Base-by-base conservation (phyloP, 2,329 filamentous ascomycete species). In the Aspergillus tanneri region DNA sequence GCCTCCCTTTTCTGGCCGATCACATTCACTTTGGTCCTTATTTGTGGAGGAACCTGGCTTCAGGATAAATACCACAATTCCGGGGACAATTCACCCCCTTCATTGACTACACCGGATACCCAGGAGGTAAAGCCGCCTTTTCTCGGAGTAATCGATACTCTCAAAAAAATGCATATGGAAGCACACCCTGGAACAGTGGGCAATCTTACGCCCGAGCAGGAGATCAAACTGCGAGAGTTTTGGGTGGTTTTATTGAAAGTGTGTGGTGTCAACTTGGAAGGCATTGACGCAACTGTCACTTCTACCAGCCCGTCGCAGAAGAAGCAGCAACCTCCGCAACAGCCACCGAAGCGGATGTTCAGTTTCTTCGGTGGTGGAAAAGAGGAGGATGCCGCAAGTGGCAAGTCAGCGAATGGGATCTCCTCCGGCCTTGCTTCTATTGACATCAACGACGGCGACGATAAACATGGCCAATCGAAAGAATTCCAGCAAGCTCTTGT, bases 391-490 rank as follows among this genome's bases (percentile, higher is more conserved):
- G 63, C 68, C 3, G 64, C 72, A 22, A 63, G 55, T 28, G 41
- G 43, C 2, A 54, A 61, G 5, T 62, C 70, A 5, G 67, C 73
- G 27, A 67, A 70, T 14, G 65, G 69, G 2, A 57, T 71, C 36
- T 76, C 64, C 8, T 50, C 64, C 10, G 61, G 64, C 39, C 54
- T 67, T 72, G 54, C 72, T 66, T 46, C 59, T 10, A 56, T 72
- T 48, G 62, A 57, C 21, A 54, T 68, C 37, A 69, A 74, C 19
- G 80, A 83, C 10, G 74, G 76, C 3, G 88, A 96, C 47, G 93
- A 99, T 74, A 99, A 97, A 74, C 92, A 95, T 67, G 91, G 90
- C 38, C 88, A 93, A 70, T 87, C 82, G 28, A 93, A 92, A 71
- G 84, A 90, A 41, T 96, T 90, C 71, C 82, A 89, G 58, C 84